phyloP scores from a whole-genome alignment of 805 yeast species.

The Ogataea ramenticola region DNA sequence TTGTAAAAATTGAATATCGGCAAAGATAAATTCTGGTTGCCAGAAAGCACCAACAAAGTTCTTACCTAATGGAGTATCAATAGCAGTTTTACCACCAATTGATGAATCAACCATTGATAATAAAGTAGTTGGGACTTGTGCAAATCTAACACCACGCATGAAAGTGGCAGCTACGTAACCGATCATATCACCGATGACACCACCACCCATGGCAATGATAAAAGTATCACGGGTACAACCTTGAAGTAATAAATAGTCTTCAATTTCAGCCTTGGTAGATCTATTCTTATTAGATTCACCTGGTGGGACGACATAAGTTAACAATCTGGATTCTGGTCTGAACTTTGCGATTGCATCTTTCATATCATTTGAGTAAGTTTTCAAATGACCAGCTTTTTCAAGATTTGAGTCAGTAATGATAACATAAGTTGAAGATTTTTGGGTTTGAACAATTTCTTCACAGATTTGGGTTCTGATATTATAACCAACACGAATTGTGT shows the following conservation, averaged over 20 bases:
- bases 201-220: slow-evolving; percentile 93
- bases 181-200: slow-evolving; percentile 98
- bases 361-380: slow-evolving; percentile 37
- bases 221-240: slow-evolving; percentile 97
- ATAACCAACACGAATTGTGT: slow-evolving; percentile 86
- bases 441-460: slow-evolving; percentile 48
- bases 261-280: slow-evolving; percentile 85
- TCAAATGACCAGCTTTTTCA: slow-evolving; percentile 55
- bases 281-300: slow-evolving; percentile 91
- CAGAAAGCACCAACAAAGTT: slow-evolving; percentile 95
- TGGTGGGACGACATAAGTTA: slow-evolving; percentile 74
- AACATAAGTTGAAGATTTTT: slow-evolving; percentile 87
- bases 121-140: slow-evolving; percentile 90
- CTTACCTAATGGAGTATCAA: slow-evolving; percentile 93
- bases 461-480: slow-evolving; percentile 70
- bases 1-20: slow-evolving; percentile 78
- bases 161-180: slow-evolving; percentile 99
- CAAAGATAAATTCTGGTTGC: slow-evolving; percentile 88
- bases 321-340: slow-evolving; percentile 55
- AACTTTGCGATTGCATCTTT: slow-evolving; percentile 24
- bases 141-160: slow-evolving; percentile 94
- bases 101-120: slow-evolving; percentile 98
- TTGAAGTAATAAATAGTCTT: slow-evolving; percentile 72
- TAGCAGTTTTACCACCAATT: slow-evolving; percentile 97
- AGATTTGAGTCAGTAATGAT: slow-evolving; percentile 83